phyloP scores from a whole-genome alignment of 2,329 filamentous ascomycete species.

The Fusarium azukiicola region DNA sequence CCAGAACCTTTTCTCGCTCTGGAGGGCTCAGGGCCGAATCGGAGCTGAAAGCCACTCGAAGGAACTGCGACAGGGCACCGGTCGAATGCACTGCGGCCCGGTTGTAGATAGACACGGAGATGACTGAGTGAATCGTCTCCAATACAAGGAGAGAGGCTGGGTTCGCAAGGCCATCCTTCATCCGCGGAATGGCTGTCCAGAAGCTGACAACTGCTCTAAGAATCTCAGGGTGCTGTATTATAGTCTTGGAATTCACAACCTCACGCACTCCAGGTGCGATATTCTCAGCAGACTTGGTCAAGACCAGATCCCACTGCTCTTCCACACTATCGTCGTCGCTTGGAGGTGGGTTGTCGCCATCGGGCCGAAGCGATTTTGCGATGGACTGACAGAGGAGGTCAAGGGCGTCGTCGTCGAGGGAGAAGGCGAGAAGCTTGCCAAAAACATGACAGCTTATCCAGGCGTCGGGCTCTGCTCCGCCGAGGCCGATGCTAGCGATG shows the following conservation, averaged over 20 bases:
- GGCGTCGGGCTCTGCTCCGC: conserved; percentile 83
- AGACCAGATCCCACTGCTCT: conserved; percentile 64
- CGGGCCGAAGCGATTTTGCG: conserved; percentile 61
- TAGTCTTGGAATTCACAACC: conserved; percentile 73
- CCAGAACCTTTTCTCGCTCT: conserved; percentile 80
- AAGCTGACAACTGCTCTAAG: conserved; percentile 81
- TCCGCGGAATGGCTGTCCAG: conserved; percentile 81
- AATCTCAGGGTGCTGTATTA: conserved; percentile 81
- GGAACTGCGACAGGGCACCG: conserved; percentile 83
- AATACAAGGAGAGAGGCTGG: conserved; percentile 83
- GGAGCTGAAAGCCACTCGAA: conserved; percentile 79
- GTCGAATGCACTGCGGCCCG: conserved; percentile 86
- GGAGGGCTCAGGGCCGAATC: conserved; percentile 72
- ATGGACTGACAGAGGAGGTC: conserved; percentile 83
- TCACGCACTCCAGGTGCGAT: conserved; percentile 67
- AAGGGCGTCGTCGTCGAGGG: conserved; percentile 88
- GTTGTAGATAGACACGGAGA: conserved; percentile 84
- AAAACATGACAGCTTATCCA: conserved; percentile 88
- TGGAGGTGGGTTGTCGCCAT: conserved; percentile 51
- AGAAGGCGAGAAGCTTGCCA: conserved; percentile 90
- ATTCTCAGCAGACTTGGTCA: conserved; percentile 62
- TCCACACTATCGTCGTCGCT: conserved; percentile 58
- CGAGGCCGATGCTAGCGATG: conserved; percentile 83
- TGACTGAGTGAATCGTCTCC: conserved; percentile 79
- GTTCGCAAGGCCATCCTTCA: conserved; percentile 66